Percentiles rank a stretch among this genome's conserved stretches.
Conservation (phyloP, 768 basidiomycete species). For the Daedaleopsis sinensis region DNA sequence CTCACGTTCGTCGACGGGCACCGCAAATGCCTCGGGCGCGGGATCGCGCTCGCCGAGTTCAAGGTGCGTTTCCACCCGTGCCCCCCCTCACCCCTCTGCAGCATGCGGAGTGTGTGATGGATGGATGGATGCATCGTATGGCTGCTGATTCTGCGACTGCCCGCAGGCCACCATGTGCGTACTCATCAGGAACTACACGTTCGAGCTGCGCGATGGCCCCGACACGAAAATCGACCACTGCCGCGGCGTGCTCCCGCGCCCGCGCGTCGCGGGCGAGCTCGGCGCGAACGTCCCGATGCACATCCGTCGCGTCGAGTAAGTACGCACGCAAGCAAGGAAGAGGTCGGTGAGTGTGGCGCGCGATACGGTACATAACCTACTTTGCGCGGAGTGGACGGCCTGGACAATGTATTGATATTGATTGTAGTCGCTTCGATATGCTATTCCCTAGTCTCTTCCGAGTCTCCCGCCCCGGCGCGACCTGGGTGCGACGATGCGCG, state of each 20-base stretch:
- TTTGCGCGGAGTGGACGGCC: too few species aligned
- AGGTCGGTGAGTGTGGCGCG: neutral
- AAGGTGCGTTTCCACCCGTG: conserved; percentile 38
- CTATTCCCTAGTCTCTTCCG: too few species aligned
- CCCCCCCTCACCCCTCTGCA: too few species aligned
- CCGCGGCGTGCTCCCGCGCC: conserved; percentile 26
- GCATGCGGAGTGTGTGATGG: too few species aligned
- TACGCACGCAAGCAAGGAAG: too few species aligned
- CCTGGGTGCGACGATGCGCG: too few species aligned
- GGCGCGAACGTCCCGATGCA: conserved; percentile 30
- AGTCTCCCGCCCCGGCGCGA: too few species aligned
- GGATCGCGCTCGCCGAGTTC: conserved; percentile 44
- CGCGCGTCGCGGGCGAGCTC: conserved; percentile 24
- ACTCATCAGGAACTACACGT: conserved; percentile 44
- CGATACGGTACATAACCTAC: too few species aligned
- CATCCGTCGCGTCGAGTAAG: conserved; percentile 25
- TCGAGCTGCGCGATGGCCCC: conserved; percentile 37
- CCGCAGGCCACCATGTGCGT: conserved; percentile 44
- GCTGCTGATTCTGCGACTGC: neutral
- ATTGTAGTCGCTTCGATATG: too few species aligned
- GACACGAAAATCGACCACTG: conserved; percentile 35
- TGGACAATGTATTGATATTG: too few species aligned
- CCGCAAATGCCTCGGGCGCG: conserved; percentile 47
- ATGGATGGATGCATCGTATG: too few species aligned
- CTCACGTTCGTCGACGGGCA: conserved; percentile 50